Evolutionary conservation across 73 alveolate genomes (phyloP).

Genomic region (Breviolum minutum): DNA sequence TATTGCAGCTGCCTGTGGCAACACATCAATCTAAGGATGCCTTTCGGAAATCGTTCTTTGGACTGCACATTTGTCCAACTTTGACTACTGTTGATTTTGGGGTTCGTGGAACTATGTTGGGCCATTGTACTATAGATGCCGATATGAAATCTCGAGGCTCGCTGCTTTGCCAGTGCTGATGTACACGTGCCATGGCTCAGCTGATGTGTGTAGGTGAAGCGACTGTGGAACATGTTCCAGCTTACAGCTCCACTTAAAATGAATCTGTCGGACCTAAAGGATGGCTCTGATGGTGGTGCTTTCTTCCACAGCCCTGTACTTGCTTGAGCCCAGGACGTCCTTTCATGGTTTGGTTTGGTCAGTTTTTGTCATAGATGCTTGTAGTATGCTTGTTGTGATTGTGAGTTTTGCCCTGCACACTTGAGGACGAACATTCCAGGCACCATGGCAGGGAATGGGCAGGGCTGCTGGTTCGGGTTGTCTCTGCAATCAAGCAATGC

Average conservation of each 20-base stretch:
- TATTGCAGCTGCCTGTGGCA: no score
- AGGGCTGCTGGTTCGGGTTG: no score
- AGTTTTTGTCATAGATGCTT: neutral
- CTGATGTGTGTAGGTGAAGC: neutral
- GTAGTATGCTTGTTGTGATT: neutral
- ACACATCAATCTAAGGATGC: conserved; percentile 18
- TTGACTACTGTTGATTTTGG: neutral
- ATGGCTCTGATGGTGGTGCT: conserved; percentile 63
- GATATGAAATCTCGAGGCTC: neutral
- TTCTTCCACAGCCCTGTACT: conserved; percentile 28
- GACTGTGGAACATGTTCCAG: neutral
- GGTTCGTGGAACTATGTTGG: no score
- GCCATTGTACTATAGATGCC: no score
- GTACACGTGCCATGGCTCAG: conserved; percentile 74
- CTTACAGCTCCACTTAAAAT: neutral
- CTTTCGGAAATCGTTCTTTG: conserved; percentile 56
- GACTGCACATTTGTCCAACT: neutral
- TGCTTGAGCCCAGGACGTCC: conserved; percentile 30
- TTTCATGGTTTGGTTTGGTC: neutral
- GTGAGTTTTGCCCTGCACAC: neutral
- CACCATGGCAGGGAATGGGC: neutral
- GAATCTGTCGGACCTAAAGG: neutral
- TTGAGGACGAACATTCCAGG: conserved; percentile 41
- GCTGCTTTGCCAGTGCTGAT: conserved; percentile 76
- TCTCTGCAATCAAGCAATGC: neutral